Percentiles rank a stretch among this genome's conserved stretches.
These are phyloP conservation scores for Hypomontagnella submonticulosa DNA, from an alignment of 495 filamentous ascomycete species.

Conservation along the genomic window DNA sequence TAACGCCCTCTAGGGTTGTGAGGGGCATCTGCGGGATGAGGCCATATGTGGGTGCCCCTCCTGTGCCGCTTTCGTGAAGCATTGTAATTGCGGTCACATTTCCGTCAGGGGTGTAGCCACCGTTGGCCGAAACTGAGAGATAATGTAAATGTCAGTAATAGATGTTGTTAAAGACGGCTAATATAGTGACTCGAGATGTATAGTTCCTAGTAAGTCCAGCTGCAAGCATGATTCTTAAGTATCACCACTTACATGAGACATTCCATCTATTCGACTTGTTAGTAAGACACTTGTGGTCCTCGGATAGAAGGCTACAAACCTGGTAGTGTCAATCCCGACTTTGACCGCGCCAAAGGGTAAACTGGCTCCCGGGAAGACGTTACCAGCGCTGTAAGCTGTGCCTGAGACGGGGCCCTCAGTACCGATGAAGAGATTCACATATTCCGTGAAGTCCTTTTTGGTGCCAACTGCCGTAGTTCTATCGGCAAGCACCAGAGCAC, in stretches of 20 bases:
- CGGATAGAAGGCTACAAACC: slow-evolving; percentile 8
- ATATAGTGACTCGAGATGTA: no score
- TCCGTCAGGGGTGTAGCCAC: slow-evolving; percentile 65
- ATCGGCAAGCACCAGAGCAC: slow-evolving; percentile 8
- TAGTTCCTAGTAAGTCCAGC: no score
- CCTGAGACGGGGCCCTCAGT: slow-evolving; percentile 26
- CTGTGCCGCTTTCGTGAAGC: slow-evolving; percentile 79
- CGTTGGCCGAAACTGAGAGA: slow-evolving; percentile 26
- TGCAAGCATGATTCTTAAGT: neutral
- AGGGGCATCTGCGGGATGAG: slow-evolving; percentile 73
- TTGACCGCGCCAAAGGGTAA: slow-evolving; percentile 76
- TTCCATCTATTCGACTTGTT: slow-evolving; percentile 51
- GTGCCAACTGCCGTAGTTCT: neutral
- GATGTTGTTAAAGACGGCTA: neutral
- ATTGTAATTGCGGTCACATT: slow-evolving; percentile 73
- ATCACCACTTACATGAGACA: slow-evolving; percentile 31
- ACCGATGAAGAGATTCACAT: slow-evolving; percentile 46
- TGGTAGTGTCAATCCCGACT: slow-evolving; percentile 67
- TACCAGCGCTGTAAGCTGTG: slow-evolving; percentile 59
- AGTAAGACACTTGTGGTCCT: slow-evolving; percentile 36
- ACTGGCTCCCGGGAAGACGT: slow-evolving; percentile 73
- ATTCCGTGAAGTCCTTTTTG: slow-evolving; percentile 27
- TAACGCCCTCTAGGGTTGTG: slow-evolving; percentile 54
- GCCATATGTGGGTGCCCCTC: slow-evolving; percentile 77
- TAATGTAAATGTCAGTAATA: slow-evolving; percentile 7